Base-by-base conservation (phyloP, 148 eudicot species). In the Limonium bicolor region DNA sequence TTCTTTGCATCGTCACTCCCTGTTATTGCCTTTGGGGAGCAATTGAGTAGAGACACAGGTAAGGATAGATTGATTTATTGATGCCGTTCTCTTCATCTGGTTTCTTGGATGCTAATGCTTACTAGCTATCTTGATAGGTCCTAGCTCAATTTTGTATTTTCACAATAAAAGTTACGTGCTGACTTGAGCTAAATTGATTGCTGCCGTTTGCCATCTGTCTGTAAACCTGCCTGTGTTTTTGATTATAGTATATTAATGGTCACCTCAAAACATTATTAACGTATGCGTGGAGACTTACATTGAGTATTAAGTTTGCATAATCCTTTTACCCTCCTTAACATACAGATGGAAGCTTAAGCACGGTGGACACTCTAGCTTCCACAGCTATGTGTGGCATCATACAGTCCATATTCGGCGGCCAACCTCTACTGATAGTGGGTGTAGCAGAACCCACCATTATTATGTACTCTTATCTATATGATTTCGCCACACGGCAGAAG, bases 381-480 rank as follows among this genome's bases (percentile, higher is more conserved):
- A 79, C 87, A 15, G 82, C 87, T 19, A 71, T 79, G 11, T 79
- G 87, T 63, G 87, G 87, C 22, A 63, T 79, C 46, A 68, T 79
- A 40, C 87, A 79, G 38, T 56, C 87, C 13, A 60, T 79, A n/a
- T 50, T 79, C 22, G 87, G 87, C 19, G 87, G 87, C 24, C 87
- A 79, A 36, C 87, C 87, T 47, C 66, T 79, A 1, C 19, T 79
- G 65, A 75, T 79, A 22, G 32, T 79, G 27, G 87, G 87, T 12
- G 87, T 79, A 54, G 87, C 87, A 20, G 87, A 79, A 50, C 87
- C 87, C n/a, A 79, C 87, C 13, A 76, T 79, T 34, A 79, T 79
- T 9, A 79, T 79, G 87, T 79, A 79, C 57, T 50, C 68, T 23
- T 79, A 79, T 50, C 62, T 79, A 40, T 79, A 75, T 59, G 59